phyloP scores from a whole-genome alignment of 2,329 filamentous ascomycete genomes.

The Bipolaris oryzae region DNA sequence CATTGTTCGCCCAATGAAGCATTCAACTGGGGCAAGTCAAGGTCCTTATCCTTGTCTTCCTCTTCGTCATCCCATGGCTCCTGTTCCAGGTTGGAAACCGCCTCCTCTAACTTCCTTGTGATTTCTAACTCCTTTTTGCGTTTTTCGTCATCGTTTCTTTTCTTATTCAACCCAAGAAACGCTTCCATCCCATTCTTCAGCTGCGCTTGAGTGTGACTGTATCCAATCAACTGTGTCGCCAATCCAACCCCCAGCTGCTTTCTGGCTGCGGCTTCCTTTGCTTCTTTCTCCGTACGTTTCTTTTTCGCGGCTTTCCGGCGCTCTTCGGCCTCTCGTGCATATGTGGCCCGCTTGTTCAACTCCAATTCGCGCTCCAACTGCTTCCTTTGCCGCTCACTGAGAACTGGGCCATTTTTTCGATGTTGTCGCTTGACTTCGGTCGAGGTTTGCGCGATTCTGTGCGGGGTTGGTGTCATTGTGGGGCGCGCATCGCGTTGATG shows the following conservation, averaged over 20 bases:
- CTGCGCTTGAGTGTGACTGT: conserved; percentile 45
- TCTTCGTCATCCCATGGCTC: conserved; percentile 44
- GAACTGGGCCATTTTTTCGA: conserved; percentile 36
- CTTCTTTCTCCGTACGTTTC: conserved; percentile 41
- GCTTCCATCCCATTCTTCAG: conserved; percentile 49
- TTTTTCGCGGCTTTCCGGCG: conserved; percentile 36
- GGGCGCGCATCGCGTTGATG: conserved; percentile 11
- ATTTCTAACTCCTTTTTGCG: conserved; percentile 27
- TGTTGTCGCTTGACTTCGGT: conserved; percentile 43
- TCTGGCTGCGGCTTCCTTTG: conserved; percentile 38
- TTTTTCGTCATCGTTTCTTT: conserved; percentile 26
- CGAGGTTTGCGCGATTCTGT: conserved; percentile 42
- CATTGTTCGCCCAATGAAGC: conserved; percentile 22
- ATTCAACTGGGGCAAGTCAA: conserved; percentile 19
- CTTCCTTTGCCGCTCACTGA: conserved; percentile 36
- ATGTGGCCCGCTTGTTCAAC: conserved; percentile 42
- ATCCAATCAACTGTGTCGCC: conserved; percentile 50
- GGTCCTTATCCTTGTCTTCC: conserved; percentile 13
- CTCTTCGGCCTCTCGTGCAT: conserved; percentile 42
- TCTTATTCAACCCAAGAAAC: conserved; percentile 39
- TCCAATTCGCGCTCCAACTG: conserved; percentile 41
- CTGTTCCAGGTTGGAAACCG: conserved; percentile 32
- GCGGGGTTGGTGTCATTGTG: conserved; percentile 34
- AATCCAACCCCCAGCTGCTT: conserved; percentile 41
- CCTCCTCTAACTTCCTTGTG: conserved; percentile 27